Evolutionary conservation across 2,329 filamentous ascomycete genomes (phyloP), one percentile per base, ranked within the genome.

Genomic region (Chaetomium olivaceum): DNA sequence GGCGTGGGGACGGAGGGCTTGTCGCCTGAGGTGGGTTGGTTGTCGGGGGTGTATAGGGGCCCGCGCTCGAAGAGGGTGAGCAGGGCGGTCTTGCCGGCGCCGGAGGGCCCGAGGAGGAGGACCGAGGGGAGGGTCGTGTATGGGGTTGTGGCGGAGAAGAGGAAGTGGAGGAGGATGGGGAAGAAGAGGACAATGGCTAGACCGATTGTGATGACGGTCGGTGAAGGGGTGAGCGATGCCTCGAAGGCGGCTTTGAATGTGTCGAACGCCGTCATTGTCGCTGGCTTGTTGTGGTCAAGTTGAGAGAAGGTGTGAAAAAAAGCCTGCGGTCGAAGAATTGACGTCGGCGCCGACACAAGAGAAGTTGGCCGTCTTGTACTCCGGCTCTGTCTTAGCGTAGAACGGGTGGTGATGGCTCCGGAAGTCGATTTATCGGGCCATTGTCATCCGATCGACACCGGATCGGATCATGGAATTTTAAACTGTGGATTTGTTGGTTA

Each of bases 31-130:
- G 71, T 61, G 69, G 77, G 14, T 14, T 61, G 36, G 16, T 29
- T 29, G 27, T 63, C 43, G 48, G 57, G 23, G 27, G 23, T 29
- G 61, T 57, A 62, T 51, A 67, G 61, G 19, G 71, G 68, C 72
- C 85, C 85, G 71, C 85, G 83, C 78, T 89, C 85, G 72, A 87
- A 82, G 71, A 95, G 84, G 25, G 92, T 93, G n/a, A 93, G 80
- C 39, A 98, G 87, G 9, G 91, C 86, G 0, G 95, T 98, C 82
- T 98, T 99, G 73, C 95, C 95, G 58, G 87, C 85, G 69, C 89
- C 91, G 63, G 89, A 89, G 19, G 94, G 92, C 0, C 95, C 95
- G 58, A 93, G 77, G 52, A 97, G 85, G 11, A 97, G 81, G 67
- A 98, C 87, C 8, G 89, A 90, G 58, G 94, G 92, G 29, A 91